Percentiles rank a stretch among this genome's conserved stretches.
phyloP scores from a whole-genome alignment of 1,139 yeast species.

The Meyerozyma sp. region DNA sequence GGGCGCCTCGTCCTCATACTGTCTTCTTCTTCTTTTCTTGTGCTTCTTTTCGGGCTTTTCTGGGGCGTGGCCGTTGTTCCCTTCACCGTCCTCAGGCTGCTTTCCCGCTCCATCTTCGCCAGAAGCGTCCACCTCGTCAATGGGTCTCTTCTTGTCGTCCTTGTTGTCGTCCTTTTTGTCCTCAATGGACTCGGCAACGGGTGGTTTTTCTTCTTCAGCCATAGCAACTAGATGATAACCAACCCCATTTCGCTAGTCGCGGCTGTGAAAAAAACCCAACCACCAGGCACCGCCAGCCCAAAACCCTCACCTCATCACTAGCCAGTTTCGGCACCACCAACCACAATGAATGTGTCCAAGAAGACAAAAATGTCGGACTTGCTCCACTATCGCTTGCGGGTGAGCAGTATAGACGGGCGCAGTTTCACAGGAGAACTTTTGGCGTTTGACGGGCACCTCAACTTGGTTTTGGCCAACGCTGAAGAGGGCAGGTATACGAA shows the following conservation, averaged over 20 bases:
- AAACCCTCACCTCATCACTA: not conserved
- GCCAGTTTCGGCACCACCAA: not conserved
- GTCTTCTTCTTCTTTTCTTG: slow-evolving; percentile 41
- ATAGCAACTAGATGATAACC: not conserved
- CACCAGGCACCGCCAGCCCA: not conserved
- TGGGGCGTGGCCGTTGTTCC: slow-evolving; percentile 12
- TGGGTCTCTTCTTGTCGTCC: slow-evolving; percentile 7
- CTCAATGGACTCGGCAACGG: slow-evolving; percentile 2
- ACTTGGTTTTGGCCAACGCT: slow-evolving; percentile 77
- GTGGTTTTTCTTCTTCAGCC: slow-evolving; percentile 6
- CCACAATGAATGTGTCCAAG: slow-evolving; percentile 21
- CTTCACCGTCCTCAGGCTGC: slow-evolving; percentile 11
- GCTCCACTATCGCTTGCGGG: slow-evolving; percentile 67
- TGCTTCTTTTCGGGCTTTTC: slow-evolving; percentile 24
- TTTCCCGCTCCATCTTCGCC: slow-evolving; percentile 6
- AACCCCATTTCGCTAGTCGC: not conserved
- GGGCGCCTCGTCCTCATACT: slow-evolving; percentile 48
- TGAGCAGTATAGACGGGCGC: slow-evolving; percentile 70
- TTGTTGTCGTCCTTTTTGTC: slow-evolving; percentile 6
- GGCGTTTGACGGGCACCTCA: slow-evolving; percentile 89
- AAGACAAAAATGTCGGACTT: slow-evolving; percentile 62
- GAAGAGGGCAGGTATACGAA: slow-evolving; percentile 78
- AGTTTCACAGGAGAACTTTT: slow-evolving; percentile 73
- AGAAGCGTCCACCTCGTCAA: slow-evolving; percentile 4
- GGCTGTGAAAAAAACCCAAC: not conserved